A percentile compares a stretch with the other conserved stretches of the same genome.
phyloP scores from a whole-genome alignment of 768 basidiomycete species.

The Termitomyces sp. region DNA sequence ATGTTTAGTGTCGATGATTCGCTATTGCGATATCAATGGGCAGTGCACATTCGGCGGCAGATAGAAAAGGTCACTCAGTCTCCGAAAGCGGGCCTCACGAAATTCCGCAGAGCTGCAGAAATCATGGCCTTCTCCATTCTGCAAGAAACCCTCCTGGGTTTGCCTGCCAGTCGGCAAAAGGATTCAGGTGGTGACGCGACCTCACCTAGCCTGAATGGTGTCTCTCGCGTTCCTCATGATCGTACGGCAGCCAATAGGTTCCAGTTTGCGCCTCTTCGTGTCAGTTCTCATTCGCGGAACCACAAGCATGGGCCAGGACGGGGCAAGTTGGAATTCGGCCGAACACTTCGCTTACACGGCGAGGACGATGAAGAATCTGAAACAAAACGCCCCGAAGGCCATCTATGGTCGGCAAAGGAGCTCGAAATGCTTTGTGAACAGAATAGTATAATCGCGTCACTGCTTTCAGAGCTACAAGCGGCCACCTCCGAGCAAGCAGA shows the following conservation, averaged over 20 bases:
- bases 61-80: conserved; percentile 45
- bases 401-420: conserved; percentile 76
- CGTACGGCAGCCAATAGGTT: conserved; percentile 14
- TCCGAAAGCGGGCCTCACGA: conserved; percentile 31
- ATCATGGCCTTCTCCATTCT: conserved; percentile 77
- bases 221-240: conserved; percentile 8
- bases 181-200: conserved; percentile 24
- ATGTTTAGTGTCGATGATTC: conserved; percentile 92
- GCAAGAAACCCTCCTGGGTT: conserved; percentile 72
- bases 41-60: conserved; percentile 58
- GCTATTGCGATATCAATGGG: conserved; percentile 71
- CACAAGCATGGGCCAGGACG: conserved; percentile 58
- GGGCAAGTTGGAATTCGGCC: conserved; percentile 52
- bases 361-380: conserved; percentile 10
- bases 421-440: conserved; percentile 82
- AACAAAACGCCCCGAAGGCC: conserved; percentile 33
- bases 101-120: conserved; percentile 63
- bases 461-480: conserved; percentile 61
- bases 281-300: conserved; percentile 68
- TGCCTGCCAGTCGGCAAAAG: conserved; percentile 12
- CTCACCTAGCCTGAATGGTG: conserved; percentile 7
- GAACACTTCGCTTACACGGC: conserved; percentile 9
- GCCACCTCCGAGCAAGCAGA: conserved; percentile 36
- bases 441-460: conserved; percentile 78
- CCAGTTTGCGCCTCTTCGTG: conserved; percentile 29